These are phyloP conservation scores for Candida endomychidarum DNA, from an alignment of 805 yeast species.

Conservation along the genomic window DNA sequence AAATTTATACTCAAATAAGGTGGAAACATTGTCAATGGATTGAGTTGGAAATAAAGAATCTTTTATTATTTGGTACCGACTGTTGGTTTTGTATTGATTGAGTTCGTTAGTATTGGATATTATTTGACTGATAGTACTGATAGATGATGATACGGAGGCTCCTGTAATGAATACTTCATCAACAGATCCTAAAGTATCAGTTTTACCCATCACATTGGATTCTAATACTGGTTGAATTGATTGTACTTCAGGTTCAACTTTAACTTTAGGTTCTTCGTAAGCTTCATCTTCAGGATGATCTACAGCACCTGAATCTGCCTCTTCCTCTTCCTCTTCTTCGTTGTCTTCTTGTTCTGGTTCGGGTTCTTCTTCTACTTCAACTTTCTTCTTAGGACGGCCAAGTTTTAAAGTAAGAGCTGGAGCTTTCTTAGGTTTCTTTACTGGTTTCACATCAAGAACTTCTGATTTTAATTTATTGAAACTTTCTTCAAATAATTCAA, in stretches of 20 bases:
- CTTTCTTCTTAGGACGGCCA: constrained; percentile 16
- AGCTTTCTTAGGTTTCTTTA: constrained; percentile 15
- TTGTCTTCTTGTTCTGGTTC: constrained; percentile 14
- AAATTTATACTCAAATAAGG: constrained; percentile 39
- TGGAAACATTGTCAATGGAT: constrained; percentile 21
- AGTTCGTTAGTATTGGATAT: constrained; percentile 12
- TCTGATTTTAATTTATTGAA: constrained; percentile 27
- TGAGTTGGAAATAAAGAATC: constrained; percentile 35
- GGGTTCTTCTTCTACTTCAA: constrained; percentile 1
- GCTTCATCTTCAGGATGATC: constrained; percentile 15
- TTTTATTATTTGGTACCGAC: constrained; percentile 26
- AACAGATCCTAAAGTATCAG: constrained; percentile 24
- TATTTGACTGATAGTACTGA: constrained; percentile 12
- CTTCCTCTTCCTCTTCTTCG: constrained; percentile 13
- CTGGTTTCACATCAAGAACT: constrained; percentile 21
- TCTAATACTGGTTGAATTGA: constrained; percentile 16
- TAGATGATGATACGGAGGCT: constrained; percentile 33
- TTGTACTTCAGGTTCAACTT: constrained; percentile 3
- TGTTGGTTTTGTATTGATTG: constrained; percentile 11
- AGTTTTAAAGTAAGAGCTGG: constrained; percentile 14
- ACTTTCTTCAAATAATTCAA: constrained; percentile 49
- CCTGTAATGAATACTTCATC: constrained; percentile 38
- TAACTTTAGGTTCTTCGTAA: constrained; percentile 9
- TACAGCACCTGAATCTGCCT: constrained; percentile 12
- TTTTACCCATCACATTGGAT: constrained; percentile 27